These are phyloP conservation scores for Discostella stelligeroides DNA, from an alignment of 108 stramenopile species.

Conservation along the genomic window DNA sequence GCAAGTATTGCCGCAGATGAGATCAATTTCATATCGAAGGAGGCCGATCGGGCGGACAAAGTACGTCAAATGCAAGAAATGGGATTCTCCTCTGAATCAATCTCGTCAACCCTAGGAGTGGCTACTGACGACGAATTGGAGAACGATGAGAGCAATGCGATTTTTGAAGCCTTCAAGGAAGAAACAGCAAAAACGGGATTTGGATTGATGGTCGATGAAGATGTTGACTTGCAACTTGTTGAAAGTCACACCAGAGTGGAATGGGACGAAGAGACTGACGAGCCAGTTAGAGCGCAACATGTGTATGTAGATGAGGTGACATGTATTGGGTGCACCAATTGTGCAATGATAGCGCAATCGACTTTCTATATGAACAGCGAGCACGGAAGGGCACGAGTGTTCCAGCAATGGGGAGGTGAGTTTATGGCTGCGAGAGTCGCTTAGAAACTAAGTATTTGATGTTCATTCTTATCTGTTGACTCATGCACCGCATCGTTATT, in stretches of 20 bases:
- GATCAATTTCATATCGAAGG: slow-evolving; percentile 70
- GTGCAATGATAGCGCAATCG: slow-evolving; percentile 84
- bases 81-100: slow-evolving; percentile 71
- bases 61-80: slow-evolving; percentile 85
- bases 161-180: slow-evolving; percentile 61
- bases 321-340: slow-evolving; percentile 92
- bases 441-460: no score
- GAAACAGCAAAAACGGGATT: slow-evolving; percentile 55
- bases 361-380: slow-evolving; percentile 95
- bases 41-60: slow-evolving; percentile 81
- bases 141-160: slow-evolving; percentile 50
- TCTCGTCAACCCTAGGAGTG: slow-evolving; percentile 65
- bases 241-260: slow-evolving; percentile 76
- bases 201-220: slow-evolving; percentile 53
- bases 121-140: slow-evolving; percentile 68
- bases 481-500: background rate
- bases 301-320: slow-evolving; percentile 94
- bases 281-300: slow-evolving; percentile 77
- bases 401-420: slow-evolving; percentile 82
- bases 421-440: background rate
- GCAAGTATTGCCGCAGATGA: slow-evolving; percentile 71
- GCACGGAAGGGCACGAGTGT: slow-evolving; percentile 87
- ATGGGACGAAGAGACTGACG: slow-evolving; percentile 68
- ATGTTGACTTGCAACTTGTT: slow-evolving; percentile 62
- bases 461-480: no score